Conservation (phyloP, 2,329 filamentous ascomycete genomes). For the Cladosporium sp. region DNA sequence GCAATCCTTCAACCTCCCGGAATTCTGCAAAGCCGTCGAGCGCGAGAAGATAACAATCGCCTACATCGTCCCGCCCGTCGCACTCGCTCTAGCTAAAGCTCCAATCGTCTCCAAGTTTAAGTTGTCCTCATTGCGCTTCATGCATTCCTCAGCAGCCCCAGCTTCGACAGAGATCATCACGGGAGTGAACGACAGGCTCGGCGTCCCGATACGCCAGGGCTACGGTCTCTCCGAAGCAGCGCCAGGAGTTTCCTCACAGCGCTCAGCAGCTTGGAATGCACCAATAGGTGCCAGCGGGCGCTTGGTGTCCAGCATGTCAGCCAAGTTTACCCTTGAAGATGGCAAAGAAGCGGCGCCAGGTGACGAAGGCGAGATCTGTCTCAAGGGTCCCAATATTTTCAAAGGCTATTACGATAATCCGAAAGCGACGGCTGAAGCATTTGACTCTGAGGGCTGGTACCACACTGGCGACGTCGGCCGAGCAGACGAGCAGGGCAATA, state of each 20-base stretch:
- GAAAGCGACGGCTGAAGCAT: conserved; percentile 63
- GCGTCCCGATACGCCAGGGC: conserved; percentile 60
- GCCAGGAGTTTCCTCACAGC: conserved; percentile 59
- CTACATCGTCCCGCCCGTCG: conserved; percentile 70
- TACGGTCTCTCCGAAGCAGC: conserved; percentile 88
- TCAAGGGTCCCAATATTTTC: conserved; percentile 71
- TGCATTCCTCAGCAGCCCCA: conserved; percentile 70
- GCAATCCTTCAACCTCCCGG: conserved; percentile 72
- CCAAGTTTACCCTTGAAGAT: conserved; percentile 64
- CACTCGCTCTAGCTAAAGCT: conserved; percentile 72
- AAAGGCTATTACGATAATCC: conserved; percentile 74
- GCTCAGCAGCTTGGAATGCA: background rate
- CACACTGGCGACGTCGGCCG: conserved; percentile 71
- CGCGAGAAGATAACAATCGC: conserved; percentile 67
- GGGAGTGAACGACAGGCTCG: conserved; percentile 44
- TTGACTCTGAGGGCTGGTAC: conserved; percentile 66
- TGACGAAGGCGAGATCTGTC: conserved; percentile 69
- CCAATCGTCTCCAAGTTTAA: conserved; percentile 66
- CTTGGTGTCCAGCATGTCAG: conserved; percentile 67
- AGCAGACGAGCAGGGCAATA: conserved; percentile 54
- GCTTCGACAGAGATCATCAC: conserved; percentile 41
- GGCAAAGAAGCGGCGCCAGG: conserved; percentile 51
- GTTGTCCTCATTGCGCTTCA: conserved; percentile 61
- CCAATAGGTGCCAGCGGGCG: conserved; percentile 59
- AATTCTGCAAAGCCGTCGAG: conserved; percentile 68